These are phyloP conservation scores for Phallus indusiatus DNA, from an alignment of 768 basidiomycete species.

Conservation along the genomic window DNA sequence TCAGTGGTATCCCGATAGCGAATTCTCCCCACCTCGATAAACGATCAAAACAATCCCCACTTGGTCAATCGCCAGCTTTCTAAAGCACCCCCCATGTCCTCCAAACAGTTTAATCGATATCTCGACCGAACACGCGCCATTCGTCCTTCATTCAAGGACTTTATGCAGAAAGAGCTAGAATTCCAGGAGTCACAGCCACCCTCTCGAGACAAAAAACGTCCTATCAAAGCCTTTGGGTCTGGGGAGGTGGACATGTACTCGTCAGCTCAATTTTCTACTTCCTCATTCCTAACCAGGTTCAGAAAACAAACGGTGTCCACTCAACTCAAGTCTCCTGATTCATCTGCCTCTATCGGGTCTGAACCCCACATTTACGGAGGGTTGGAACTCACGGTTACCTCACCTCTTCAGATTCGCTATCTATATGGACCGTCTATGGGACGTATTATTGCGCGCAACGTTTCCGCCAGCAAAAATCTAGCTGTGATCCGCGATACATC, in stretches of 20 bases:
- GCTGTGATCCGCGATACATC: not conserved
- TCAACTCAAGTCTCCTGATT: constrained; percentile 1
- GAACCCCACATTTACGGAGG: constrained; percentile 58
- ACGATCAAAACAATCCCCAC: constrained; percentile 4
- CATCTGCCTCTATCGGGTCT: constrained; percentile 40
- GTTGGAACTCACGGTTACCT: constrained; percentile 47
- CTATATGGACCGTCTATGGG: constrained; percentile 47
- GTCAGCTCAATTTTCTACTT: constrained; percentile 10
- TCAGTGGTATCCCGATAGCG: constrained; percentile 36
- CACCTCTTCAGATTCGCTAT: constrained; percentile 44
- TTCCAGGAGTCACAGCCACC: constrained; percentile 4
- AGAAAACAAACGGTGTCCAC: constrained; percentile 14
- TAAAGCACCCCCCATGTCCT: constrained; percentile 56
- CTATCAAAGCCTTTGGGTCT: constrained; percentile 15
- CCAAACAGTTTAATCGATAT: constrained; percentile 47
- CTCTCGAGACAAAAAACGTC: constrained; percentile 1
- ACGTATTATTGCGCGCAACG: constrained; percentile 31
- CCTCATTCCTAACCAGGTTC: constrained; percentile 15
- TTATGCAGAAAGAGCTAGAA: constrained; percentile 23
- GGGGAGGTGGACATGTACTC: constrained; percentile 18
- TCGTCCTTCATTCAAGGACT: constrained; percentile 47
- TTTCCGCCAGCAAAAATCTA: not conserved
- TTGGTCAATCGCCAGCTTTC: constrained; percentile 17
- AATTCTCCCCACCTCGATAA: constrained; percentile 22
- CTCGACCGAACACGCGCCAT: constrained; percentile 46